Conservation (phyloP, 768 basidiomycete genomes). For the Butyriboletus loyo region DNA sequence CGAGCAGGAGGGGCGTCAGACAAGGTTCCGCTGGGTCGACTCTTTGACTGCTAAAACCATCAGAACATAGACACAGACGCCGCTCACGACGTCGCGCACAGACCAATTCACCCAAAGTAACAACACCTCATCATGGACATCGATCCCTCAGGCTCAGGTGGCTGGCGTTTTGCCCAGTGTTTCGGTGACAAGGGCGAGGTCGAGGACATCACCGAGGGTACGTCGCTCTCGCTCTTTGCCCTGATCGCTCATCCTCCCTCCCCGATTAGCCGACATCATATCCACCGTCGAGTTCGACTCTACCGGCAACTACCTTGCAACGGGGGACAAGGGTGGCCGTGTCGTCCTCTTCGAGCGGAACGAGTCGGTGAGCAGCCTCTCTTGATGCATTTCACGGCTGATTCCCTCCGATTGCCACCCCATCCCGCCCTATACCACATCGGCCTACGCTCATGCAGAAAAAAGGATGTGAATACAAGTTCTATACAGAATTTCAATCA, state of each 20-base stretch:
- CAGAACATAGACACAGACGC: constrained; percentile 9
- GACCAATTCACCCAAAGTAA: neutral
- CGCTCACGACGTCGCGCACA: constrained; percentile 8
- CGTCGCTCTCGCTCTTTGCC: constrained; percentile 22
- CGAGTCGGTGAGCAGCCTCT: constrained; percentile 69
- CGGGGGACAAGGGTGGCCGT: constrained; percentile 98
- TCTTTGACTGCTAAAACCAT: constrained; percentile 12
- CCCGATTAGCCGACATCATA: constrained; percentile 90
- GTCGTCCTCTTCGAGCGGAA: constrained; percentile 99
- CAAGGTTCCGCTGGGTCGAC: constrained; percentile 15
- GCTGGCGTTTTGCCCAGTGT: constrained; percentile 99
- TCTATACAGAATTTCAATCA: constrained; percentile 99
- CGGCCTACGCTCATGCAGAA: constrained; percentile 53
- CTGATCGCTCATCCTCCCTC: constrained; percentile 12
- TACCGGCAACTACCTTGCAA: constrained; percentile 98
- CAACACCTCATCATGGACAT: constrained; percentile 60
- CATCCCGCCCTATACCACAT: constrained; percentile 13
- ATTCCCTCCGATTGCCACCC: constrained; percentile 32
- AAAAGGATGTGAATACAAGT: constrained; percentile 99
- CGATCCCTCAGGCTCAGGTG: constrained; percentile 79
- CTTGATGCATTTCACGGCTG: constrained; percentile 20
- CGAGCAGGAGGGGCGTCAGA: constrained; percentile 17
- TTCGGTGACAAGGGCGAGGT: constrained; percentile 99
- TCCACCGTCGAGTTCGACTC: constrained; percentile 99
- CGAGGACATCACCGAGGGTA: constrained; percentile 99